Base-by-base conservation (phyloP, 2,329 filamentous ascomycete species). In the Bipolaris sorokiniana region DNA sequence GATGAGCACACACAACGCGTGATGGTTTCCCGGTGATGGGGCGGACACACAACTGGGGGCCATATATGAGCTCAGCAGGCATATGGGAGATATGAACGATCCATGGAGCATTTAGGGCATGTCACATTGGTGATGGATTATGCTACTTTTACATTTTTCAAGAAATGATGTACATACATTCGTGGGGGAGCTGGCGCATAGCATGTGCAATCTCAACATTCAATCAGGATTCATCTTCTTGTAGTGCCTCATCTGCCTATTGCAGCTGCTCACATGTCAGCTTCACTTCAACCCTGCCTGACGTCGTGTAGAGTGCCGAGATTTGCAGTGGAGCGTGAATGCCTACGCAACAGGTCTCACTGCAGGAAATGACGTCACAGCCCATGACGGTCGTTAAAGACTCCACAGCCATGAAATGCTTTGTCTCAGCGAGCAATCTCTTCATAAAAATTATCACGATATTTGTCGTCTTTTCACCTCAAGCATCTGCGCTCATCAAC, bases 1-100 rank as follows among this genome's bases (percentile, higher is more conserved):
- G 72, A 37, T 59, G 47, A 22, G 36, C 16, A 13, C 28, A 18
- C 3, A 7, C 1, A 9, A 7, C 20, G 15, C 2, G 9, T 28
- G 5, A 5, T 36, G 18, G 3, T 36, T 20, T 26, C 13, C 3
- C 16, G 11, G 26, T 36, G 13, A 36, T 16, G 7, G 2, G 5
- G 20, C 10, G 2, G 40, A 22, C 18, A 9, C 7, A 34, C 15
- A 20, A 10, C 3, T 2, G 36, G 16, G 15, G 5, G 22, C 5
- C 16, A 23, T 33, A 31, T n/a, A 42, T 23, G 18, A 34, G 10
- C n/a, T 22, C 10, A 11, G 13, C 11, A 7, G n/a, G 15, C 7
- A n/a, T 7, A 16, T 31, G n/a, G 15, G 22, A 18, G 15, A 10
- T 31, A 31, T n/a, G 5, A 3, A 45, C 23, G 10, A 18, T 28